Base-by-base conservation (phyloP, 2,329 filamentous ascomycete genomes). In the Trichophyton mentagrophytes region DNA sequence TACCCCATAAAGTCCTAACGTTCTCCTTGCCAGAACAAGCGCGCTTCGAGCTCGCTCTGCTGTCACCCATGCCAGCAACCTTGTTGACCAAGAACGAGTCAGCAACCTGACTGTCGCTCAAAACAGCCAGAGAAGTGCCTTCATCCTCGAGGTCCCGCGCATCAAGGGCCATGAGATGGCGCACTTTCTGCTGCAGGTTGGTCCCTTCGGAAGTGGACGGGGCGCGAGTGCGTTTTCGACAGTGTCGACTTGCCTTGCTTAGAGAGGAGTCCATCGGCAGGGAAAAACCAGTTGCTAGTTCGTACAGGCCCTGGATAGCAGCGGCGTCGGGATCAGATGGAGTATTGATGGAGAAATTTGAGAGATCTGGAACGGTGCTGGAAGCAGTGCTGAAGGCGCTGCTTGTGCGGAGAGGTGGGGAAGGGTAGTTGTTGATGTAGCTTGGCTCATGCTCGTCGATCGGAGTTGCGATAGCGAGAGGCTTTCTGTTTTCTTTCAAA, bases 301-400 rank as follows among this genome's bases (percentile, higher is more conserved):
- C 72, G 61, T 74, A 76, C 27, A 76, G 67, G 47, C 74, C 73
- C 63, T 71, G 73, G 20, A 74, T 74, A 2, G 75, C 73, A 36
- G 70, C 72, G 30, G 69, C 65, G 15, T 36, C 57, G 46, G 59
- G 20, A 64, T 61, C 7, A 49, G 55, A 59, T 7, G 70, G 66
- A 8, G 69, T 68, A 49, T 68, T 67, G 63, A 75, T 53, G 11
- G 71, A 69, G 47, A 72, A 74, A 56, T 66, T 67, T 36, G 72
- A 70, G 25, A 75, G 61, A 61, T 75, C 73, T 5, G 72, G 68
- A 8, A 69, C 66, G 17, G 66, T 66, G 51, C 64, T 66, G 42
- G 66, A 63, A 17, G 64, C 67, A 11, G 27, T 30, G 5, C 66
- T 56, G 58, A 71, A 72, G 2, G 33, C 33, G 33, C 66, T 56